Evolutionary conservation across 2,329 filamentous ascomycete genomes (phyloP).

Genomic region (Coleophoma eucalyptorum): DNA sequence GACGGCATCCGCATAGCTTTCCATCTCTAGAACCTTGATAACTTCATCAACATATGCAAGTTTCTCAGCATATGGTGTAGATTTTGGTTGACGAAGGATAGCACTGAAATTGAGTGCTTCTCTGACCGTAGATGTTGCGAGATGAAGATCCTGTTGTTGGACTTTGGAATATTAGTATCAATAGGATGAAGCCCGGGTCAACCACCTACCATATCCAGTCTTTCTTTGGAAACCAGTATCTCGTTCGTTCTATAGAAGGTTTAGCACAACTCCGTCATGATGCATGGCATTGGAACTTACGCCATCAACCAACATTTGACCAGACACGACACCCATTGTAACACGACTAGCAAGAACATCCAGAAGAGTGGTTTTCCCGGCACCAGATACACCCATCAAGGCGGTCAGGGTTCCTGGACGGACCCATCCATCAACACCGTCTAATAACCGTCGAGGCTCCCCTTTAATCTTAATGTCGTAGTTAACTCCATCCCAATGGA

Average conservation of each 20-base stretch:
- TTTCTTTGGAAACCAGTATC: no score
- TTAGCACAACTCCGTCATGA: no score
- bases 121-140: slow-evolving; percentile 79
- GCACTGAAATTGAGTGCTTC: slow-evolving; percentile 87
- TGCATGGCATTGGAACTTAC: no score
- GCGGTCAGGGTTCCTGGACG: slow-evolving; percentile 88
- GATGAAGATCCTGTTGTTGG: slow-evolving; percentile 87
- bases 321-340: slow-evolving; percentile 83
- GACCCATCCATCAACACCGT: slow-evolving; percentile 89
- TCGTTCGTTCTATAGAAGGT: no score
- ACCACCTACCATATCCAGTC: no score
- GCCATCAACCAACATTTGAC: slow-evolving; percentile 72
- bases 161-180: slow-evolving; percentile 35
- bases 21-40: slow-evolving; percentile 87
- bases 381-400: slow-evolving; percentile 71
- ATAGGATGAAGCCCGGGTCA: no score
- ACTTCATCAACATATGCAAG: slow-evolving; percentile 85
- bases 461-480: slow-evolving; percentile 72
- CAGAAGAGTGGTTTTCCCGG: slow-evolving; percentile 90
- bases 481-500: slow-evolving; percentile 44
- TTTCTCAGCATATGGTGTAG: slow-evolving; percentile 73
- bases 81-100: slow-evolving; percentile 75
- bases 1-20: slow-evolving; percentile 83
- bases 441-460: slow-evolving; percentile 70
- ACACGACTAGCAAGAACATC: slow-evolving; percentile 83